Evolutionary conservation across 768 basidiomycete genomes (phyloP).

Genomic region (Piloderma croceum): DNA sequence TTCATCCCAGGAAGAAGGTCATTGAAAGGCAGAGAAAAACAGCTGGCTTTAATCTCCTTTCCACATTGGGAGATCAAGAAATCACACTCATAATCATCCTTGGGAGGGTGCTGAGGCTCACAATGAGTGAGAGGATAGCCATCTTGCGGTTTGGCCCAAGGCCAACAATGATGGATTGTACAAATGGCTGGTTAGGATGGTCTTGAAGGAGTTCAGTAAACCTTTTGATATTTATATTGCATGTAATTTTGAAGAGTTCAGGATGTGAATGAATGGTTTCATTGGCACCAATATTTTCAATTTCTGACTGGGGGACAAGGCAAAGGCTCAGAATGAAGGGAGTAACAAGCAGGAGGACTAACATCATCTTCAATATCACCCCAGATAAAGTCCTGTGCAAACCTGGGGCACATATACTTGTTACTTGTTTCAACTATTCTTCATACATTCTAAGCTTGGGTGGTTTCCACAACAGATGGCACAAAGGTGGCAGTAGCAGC

Average conservation of each 20-base stretch:
- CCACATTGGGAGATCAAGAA: slow-evolving; percentile 14
- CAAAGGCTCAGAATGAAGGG: too few relatives aligned
- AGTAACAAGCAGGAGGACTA: too few relatives aligned
- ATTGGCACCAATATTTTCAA: slow-evolving; percentile 9
- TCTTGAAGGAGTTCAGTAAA: slow-evolving; percentile 14
- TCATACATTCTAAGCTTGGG: slow-evolving; percentile 2
- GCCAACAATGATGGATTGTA: slow-evolving; percentile 18
- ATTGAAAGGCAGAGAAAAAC: slow-evolving; percentile 22
- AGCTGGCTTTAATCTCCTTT: slow-evolving; percentile 10
- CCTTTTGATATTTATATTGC: slow-evolving; percentile 17
- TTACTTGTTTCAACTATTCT: too few relatives aligned
- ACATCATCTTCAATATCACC: too few relatives aligned
- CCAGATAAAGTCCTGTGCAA: too few relatives aligned
- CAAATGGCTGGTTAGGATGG: slow-evolving; percentile 27
- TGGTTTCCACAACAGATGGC: slow-evolving; percentile 7
- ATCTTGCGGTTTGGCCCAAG: slow-evolving; percentile 16
- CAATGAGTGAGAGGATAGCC: slow-evolving; percentile 12
- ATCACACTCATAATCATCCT: slow-evolving; percentile 4
- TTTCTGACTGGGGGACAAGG: too few relatives aligned
- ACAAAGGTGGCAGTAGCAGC: slow-evolving; percentile 23
- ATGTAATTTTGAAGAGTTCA: slow-evolving; percentile 17
- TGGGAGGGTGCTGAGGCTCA: neutral
- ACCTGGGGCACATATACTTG: too few relatives aligned
- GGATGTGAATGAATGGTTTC: slow-evolving; percentile 1
- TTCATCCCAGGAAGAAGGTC: slow-evolving; percentile 32